Percentiles rank a stretch among this genome's conserved stretches.
Evolutionary conservation across 441 rosid species (phyloP).

Genomic region (Populus tomentosa): DNA sequence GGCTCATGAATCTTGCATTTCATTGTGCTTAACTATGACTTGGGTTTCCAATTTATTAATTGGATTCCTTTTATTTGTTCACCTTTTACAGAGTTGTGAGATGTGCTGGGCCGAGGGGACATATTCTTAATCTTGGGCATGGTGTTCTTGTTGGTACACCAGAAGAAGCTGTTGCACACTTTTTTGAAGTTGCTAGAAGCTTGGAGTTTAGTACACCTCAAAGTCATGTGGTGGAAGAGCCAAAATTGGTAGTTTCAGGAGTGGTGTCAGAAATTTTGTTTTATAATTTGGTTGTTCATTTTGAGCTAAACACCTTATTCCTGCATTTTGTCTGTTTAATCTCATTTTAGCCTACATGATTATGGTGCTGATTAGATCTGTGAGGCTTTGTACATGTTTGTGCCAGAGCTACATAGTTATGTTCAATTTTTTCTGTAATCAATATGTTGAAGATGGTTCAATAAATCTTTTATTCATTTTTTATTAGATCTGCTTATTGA

Average conservation of each 20-base stretch:
- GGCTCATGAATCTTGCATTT: slow-evolving; percentile 8
- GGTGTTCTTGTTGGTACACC: slow-evolving; percentile 97
- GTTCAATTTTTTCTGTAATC: slow-evolving; percentile 14
- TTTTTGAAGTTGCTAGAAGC: slow-evolving; percentile 80
- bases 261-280: slow-evolving; percentile 12
- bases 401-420: slow-evolving; percentile 16
- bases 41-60: not conserved
- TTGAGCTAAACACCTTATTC: slow-evolving; percentile 4
- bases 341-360: slow-evolving; percentile 9
- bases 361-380: slow-evolving; percentile 18
- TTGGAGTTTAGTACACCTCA: slow-evolving; percentile 41
- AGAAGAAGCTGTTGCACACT: slow-evolving; percentile 90
- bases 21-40: slow-evolving; percentile 7
- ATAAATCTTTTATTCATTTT: not conserved
- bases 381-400: slow-evolving; percentile 26
- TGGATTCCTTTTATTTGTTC: slow-evolving; percentile 1
- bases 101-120: slow-evolving; percentile 79
- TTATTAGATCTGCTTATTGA: not conserved
- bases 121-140: slow-evolving; percentile 86
- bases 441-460: not conserved
- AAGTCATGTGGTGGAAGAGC: slow-evolving; percentile 40
- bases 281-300: not conserved
- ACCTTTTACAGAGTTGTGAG: slow-evolving; percentile 63
- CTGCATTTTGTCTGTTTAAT: slow-evolving; percentile 1
- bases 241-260: slow-evolving; percentile 53